Percentiles rank a stretch among this genome's conserved stretches.
Evolutionary conservation across 176 grass and related monocot species (phyloP).

Genomic region (Carex parvula): DNA sequence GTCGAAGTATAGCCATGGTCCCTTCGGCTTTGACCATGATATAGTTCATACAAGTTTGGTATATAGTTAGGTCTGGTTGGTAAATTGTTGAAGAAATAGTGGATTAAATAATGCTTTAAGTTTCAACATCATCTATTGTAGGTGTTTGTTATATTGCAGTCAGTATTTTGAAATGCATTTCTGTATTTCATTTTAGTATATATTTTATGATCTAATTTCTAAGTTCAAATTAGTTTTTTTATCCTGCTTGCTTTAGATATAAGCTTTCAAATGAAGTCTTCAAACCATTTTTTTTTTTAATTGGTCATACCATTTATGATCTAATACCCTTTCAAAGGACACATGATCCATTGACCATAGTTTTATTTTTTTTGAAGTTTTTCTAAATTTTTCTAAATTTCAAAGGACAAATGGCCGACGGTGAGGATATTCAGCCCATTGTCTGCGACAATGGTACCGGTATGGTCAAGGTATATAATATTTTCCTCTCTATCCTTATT

Average conservation of each 20-base stretch:
- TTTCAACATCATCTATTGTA: neutral
- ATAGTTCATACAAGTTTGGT: neutral
- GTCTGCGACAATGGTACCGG: conserved; percentile 79
- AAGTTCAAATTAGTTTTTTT: neutral
- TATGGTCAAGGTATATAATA: conserved; percentile 58
- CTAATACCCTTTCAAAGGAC: neutral
- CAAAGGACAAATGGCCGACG: conserved; percentile 57
- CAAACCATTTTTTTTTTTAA: neutral
- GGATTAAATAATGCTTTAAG: neutral
- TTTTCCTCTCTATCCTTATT: neutral
- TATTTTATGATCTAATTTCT: neutral
- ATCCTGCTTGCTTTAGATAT: neutral
- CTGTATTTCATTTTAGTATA: neutral
- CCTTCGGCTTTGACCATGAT: neutral
- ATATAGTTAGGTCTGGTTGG: neutral
- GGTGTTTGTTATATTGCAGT: neutral
- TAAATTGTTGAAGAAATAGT: neutral
- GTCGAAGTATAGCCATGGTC: neutral
- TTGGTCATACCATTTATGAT: neutral
- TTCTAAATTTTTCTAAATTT: neutral
- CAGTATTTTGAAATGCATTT: neutral
- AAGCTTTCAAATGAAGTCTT: neutral
- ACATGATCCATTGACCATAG: conserved; percentile 1
- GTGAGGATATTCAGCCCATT: conserved; percentile 70
- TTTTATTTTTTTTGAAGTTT: neutral